Evolutionary conservation across 495 filamentous ascomycete genomes (phyloP), one percentile per base, ranked within the genome.

Genomic region (Tuber aestivum): DNA sequence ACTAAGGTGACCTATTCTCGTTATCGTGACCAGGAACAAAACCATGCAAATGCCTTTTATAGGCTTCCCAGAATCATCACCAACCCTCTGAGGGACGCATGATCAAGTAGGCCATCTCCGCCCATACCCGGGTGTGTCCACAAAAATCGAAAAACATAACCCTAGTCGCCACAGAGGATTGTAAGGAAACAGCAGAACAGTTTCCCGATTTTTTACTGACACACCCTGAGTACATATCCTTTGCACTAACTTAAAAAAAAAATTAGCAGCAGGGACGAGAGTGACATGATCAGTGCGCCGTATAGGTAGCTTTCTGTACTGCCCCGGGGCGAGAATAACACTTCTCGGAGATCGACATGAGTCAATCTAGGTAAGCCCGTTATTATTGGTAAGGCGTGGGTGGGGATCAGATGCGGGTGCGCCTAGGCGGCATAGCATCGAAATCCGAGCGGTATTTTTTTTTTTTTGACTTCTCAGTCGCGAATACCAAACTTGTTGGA

Each of bases 331-430:
- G n/a, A 61, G 50, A 65, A 65, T 20, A 65, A 65, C 56, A 65
- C 56, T 35, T 35, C 32, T 65, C 56, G 56, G 56, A 32, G 56
- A 65, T 65, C 56, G 56, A 65, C 56, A 65, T 35, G 35, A 65
- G 27, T 35, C 56, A 65, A 65, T 65, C 56, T 65, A 65, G 56
- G 56, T 65, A 65, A 65, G 56, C 56, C 56, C 56, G 32, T 35
- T 65, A 20, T 35, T 35, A 65, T 65, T 35, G 56, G 56, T 35
- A 65, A 65, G 14, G 56, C 14, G 56, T 65, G 56, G 56, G 56
- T 65, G 56, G 56, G 14, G 14, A 32, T 32, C 56, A 35, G 56
- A 65, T 65, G 56, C 14, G 27, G 56, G 56, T 18, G 56, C 56
- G 32, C n/a, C n/a, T n/a, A n/a, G n/a, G n/a, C n/a, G n/a, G n/a